Evolutionary conservation across 2,329 filamentous ascomycete genomes (phyloP), one percentile per base, ranked within the genome.

Genomic region (Trichophyton schoenleinii): DNA sequence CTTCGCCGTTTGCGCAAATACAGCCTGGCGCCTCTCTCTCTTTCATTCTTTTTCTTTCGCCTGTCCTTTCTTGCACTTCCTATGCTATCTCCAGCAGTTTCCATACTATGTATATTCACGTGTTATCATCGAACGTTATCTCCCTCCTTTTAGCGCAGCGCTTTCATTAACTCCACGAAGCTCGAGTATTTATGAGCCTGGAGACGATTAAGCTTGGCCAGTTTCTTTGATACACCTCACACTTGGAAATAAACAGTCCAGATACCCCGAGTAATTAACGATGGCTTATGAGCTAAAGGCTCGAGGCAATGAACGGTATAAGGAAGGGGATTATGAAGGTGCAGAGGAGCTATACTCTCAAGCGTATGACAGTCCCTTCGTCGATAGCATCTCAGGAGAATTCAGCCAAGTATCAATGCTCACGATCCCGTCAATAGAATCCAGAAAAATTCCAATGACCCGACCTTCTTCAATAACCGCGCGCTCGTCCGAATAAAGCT

Each of bases 401-500:
- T 22, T 8, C 6, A 2, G 20, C 20, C 11, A 11, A 11, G 11
- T 2, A 57, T 7, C 28, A 8, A 15, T 25, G 34, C 36, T 36
- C 57, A 61, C 44, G 42, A 22, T 8, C 11, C 55, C 28, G 41
- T 57, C 13, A 20, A 18, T 66, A 89, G 86, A 46, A 91, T 96
- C 67, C 84, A 88, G 68, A 84, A 85, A 70, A 89, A 95, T 73
- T 81, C 88, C 3, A 81, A 79, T 61, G 94, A 95, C 70, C 83
- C 87, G 1, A 79, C 87, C 34, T 81, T 96, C 58, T 96, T 91
- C 75, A 92, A 90, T 44, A 97, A 96, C 75, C 88, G 91, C 60
- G 89, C 91, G 59, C 87, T 96, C 75, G 85, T 87, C 2, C 84
- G 91, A 46, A 79, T 94, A 62, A 88, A 87, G 74, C 81, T 95